phyloP scores from a whole-genome alignment of 352 stramenopile genomes.

The Blastocystis sp. region DNA sequence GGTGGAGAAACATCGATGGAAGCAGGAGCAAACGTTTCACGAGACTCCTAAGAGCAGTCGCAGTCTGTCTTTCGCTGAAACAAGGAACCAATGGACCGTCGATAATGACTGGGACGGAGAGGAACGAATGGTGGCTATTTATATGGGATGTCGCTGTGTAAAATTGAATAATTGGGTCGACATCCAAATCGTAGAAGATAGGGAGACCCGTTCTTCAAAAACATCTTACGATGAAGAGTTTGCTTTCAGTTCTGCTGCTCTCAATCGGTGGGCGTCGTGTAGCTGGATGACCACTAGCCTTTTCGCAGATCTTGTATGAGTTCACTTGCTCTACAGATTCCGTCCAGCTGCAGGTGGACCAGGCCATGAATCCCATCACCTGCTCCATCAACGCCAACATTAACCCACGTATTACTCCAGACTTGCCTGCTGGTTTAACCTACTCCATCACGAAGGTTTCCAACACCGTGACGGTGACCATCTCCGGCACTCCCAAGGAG shows the following conservation, averaged over 20 bases:
- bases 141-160: too few species aligned
- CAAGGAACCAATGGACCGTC: too few species aligned
- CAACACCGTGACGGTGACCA: background rate
- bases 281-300: background rate
- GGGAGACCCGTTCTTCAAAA: background rate
- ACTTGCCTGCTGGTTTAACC: slow-evolving; percentile 43
- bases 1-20: too few species aligned
- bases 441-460: slow-evolving; percentile 22
- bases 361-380: slow-evolving; percentile 44
- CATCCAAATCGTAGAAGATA: too few species aligned
- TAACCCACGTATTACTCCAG: slow-evolving; percentile 45
- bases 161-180: too few species aligned
- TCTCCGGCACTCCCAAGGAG: slow-evolving; percentile 56
- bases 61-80: too few species aligned
- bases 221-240: slow-evolving; percentile 19
- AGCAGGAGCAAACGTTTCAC: too few species aligned
- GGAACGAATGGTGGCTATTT: too few species aligned
- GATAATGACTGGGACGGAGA: too few species aligned
- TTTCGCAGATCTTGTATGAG: slow-evolving; percentile 3
- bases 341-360: slow-evolving; percentile 16
- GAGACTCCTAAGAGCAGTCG: too few species aligned
- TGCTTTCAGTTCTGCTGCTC: slow-evolving; percentile 19
- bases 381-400: slow-evolving; percentile 1
- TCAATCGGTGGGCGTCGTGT: background rate
- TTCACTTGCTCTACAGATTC: background rate